Base-by-base conservation (phyloP, 371 early-diverging fungal genomes). In the Circinella minor region DNA sequence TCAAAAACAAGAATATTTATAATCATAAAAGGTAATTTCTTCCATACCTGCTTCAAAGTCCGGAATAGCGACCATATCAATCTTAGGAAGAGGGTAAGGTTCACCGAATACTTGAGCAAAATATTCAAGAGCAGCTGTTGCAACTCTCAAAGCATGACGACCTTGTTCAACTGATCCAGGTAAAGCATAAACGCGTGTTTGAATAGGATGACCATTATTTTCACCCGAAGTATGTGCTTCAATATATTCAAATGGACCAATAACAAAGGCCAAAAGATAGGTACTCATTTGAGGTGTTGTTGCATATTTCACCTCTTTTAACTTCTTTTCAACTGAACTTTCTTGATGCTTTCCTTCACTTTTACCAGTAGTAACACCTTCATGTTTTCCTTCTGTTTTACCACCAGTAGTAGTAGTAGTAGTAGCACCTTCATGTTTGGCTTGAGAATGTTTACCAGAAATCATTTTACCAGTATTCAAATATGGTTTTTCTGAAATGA, bases 221-320 rank as follows among this genome's bases (percentile, higher is more conserved):
- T 67, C 81, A 60, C 78, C 89, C 55, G 81, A 79, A n/a, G 93
- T 90, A 48, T 80, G 85, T 8, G 86, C 81, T 81, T 95, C 95
- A 67, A 95, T 90, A 76, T 86, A 92, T 55, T 94, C 95, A 71
- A 96, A 89, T 48, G 94, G 91, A 60, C 96, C 96, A 48, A 95
- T 88, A 68, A 90, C 91, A 72, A 93, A 93, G 0, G 98, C 96
- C 6, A 96, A 79, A 17, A 97, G 81, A 73, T 94, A 91, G 6
- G 96, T 95, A 64, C 91, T 89, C 96, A 97, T 96, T 51, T 90
- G 77, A n/a, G 94, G 95, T 9, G 98, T 94, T n/a, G 85, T 83
- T 46, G 92, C 89, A 80, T 92, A 96, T 71, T 85, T 91, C 67
- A 91, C 89, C 69, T 85, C 85, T 82, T 88, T 91, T 63, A 87